Conservation (phyloP, 1,284 basidiomycete species). For the Meira miltonrushii region DNA sequence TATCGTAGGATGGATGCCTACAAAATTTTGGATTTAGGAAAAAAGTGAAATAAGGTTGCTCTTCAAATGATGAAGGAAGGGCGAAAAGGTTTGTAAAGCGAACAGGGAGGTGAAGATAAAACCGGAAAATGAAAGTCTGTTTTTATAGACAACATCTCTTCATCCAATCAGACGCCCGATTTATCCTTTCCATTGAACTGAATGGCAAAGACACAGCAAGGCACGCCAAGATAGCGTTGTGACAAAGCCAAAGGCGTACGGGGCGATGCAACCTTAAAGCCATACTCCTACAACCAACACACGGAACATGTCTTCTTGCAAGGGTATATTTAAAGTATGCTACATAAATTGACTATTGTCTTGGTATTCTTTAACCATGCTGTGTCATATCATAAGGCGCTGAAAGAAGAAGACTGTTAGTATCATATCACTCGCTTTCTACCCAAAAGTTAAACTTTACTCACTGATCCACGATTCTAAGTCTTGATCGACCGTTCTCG, state of each 20-base stretch:
- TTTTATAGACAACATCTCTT: no score
- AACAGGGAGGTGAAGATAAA: no score
- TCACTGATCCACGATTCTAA: slow-evolving; percentile 34
- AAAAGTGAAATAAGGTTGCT: no score
- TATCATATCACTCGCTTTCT: background rate
- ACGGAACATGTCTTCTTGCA: background rate
- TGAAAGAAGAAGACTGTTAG: background rate
- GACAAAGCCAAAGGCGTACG: background rate
- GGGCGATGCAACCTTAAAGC: background rate
- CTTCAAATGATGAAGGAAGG: no score
- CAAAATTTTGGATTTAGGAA: no score
- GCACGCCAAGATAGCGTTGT: no score
- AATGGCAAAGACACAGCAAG: no score
- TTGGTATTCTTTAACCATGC: slow-evolving; percentile 18
- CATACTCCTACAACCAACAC: background rate
- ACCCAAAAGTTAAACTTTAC: background rate
- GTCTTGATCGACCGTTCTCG: slow-evolving; percentile 32
- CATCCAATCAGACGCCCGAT: no score
- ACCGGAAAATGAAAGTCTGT: no score
- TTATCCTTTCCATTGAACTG: no score
- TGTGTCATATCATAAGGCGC: slow-evolving; percentile 30
- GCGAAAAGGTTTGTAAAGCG: no score
- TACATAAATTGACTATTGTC: background rate
- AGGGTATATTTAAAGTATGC: background rate
- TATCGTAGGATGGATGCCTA: no score